Evolutionary conservation across 2,329 filamentous ascomycete genomes (phyloP).

Genomic region (Pseudocercospora cruenta): DNA sequence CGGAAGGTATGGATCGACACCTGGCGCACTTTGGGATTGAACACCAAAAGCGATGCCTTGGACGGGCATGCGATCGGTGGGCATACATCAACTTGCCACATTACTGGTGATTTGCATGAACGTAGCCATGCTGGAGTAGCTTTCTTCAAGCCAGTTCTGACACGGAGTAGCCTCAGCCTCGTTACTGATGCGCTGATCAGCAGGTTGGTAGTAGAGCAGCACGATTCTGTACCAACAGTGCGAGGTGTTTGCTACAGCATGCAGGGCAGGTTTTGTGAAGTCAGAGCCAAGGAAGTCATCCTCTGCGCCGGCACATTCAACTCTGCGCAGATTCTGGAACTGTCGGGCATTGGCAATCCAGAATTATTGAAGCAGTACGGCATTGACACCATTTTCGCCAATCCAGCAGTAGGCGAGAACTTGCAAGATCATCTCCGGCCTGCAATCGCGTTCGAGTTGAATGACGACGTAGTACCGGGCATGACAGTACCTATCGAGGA

Average conservation of each 20-base stretch:
- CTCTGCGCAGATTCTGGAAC: constrained; percentile 62
- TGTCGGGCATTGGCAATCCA: constrained; percentile 60
- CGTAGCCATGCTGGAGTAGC: constrained; percentile 37
- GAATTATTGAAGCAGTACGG: constrained; percentile 16
- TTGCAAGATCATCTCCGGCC: constrained; percentile 18
- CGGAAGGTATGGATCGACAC: constrained; percentile 3
- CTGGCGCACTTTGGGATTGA: not conserved
- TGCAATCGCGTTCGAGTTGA: constrained; percentile 30
- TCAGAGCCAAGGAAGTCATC: constrained; percentile 47
- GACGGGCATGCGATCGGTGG: constrained; percentile 5
- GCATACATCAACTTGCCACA: constrained; percentile 15
- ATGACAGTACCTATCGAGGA: constrained; percentile 5
- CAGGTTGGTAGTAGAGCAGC: constrained; percentile 43
- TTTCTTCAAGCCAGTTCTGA: constrained; percentile 34
- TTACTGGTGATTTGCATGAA: constrained; percentile 19
- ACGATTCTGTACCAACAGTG: constrained; percentile 2
- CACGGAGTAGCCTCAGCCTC: constrained; percentile 33
- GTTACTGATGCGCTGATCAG: constrained; percentile 48
- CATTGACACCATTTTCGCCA: constrained; percentile 33
- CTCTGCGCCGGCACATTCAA: constrained; percentile 61
- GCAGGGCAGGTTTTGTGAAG: constrained; percentile 32
- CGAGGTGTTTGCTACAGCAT: constrained; percentile 47
- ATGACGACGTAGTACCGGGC: constrained; percentile 24
- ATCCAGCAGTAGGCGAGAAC: constrained; percentile 19
- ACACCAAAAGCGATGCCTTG: not conserved